Evolutionary conservation across 805 yeast species (phyloP), one percentile per base, ranked within the genome.

Genomic region (Hemisphaericaspora nanyangensis): DNA sequence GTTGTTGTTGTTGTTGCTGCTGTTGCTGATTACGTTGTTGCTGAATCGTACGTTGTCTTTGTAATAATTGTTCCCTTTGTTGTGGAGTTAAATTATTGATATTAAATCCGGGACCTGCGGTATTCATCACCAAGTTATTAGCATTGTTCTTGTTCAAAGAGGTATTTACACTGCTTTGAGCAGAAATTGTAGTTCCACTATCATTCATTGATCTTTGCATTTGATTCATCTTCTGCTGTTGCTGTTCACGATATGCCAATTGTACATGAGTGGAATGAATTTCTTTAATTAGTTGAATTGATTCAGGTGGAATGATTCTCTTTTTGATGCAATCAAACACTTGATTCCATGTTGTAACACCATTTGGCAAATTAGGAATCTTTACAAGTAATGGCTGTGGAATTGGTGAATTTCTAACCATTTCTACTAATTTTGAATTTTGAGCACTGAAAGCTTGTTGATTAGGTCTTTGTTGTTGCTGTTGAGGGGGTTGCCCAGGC

Each of bases 261-360:
- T 79, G 86, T 42, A 78, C 66, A 56, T 83, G 90, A 36, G 82
- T 65, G 34, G 76, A 72, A 57, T 87, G 87, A 7, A 83, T 78
- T 42, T 78, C 82, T 55, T 77, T 80, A 31, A 85, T 78, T 17
- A 74, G 58, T 12, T 76, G 76, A 65, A 82, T 63, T 19, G 75
- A 76, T 25, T 78, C 73, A 6, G 76, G 73, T 1, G 85, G 78
- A 29, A 85, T 61, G 43, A 77, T 67, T 43, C 77, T 79, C 46
- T 76, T 72, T 46, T 77, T 75, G 31, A 79, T 60, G 48, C 80
- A 72, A 30, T 80, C 82, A 58, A 80, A 77, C 20, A 87, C 78
- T 54, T 80, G 85, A 17, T 79, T 76, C 96, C 96, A 89, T 6
- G 95, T 85, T 48, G 76, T 81, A 20, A 81, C 81, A 35, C 80